Evolutionary conservation across 2,329 filamentous ascomycete species (phyloP), one percentile per base, ranked within the genome.

Genomic region (Aspergillus neoniger): DNA sequence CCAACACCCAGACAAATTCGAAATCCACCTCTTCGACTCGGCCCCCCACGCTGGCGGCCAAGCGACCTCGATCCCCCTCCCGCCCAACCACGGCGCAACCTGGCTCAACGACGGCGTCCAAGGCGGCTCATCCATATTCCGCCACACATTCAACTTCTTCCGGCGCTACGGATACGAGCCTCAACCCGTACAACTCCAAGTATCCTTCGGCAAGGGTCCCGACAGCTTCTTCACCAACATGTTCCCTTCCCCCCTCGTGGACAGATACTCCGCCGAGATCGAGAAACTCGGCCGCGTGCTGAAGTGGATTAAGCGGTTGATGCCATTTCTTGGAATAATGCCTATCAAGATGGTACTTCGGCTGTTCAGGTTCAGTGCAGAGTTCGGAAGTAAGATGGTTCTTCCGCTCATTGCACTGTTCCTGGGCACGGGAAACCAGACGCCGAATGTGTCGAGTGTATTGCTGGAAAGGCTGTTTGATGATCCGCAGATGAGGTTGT

Each of bases 341-440:
- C 85, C 79, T 0, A 86, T 92, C 67, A 86, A 85, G 61, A 74
- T 86, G 36, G 82, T 91, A 71, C 80, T 91, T 66, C 85, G 84
- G 58, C 73, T 91, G 54, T 91, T 90, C 74, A 77, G 85, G 59
- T 91, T 92, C 75, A 87, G 81, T 58, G 81, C 84, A 9, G 88
- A 90, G 58, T 92, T 92, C 70, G 84, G 84, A 15, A 87, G 91
- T 68, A 86, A 86, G 38, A 87, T 92, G 74, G 86, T 89, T 0
- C 81, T 90, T 59, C 89, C 89, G 0, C 84, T 92, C 72, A 84
- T 91, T 32, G 89, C 89, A 0, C 78, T 92, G 1, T 91, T 92
- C 70, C 79, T 92, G 0, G 89, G 89, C 0, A 91, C 89, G 0
- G 88, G 89, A 1, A 92, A 92, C 65, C 87, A 90, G 67, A 89